These are phyloP conservation scores for Dendrobium catenatum DNA, from an alignment of 106 monocot genomes.

Conservation along the genomic window DNA sequence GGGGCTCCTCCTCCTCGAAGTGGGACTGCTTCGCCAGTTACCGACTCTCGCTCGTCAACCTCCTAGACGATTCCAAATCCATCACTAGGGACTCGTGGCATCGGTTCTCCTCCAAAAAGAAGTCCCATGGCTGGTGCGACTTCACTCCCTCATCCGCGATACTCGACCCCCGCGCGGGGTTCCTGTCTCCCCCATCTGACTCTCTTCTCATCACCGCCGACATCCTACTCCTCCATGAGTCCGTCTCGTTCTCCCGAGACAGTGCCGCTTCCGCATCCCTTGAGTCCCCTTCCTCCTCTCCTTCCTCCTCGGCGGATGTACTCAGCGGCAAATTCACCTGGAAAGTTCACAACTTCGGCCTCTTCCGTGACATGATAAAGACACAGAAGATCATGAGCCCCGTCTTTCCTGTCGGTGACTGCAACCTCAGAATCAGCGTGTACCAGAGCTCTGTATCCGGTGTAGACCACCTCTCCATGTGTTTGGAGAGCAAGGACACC, in stretches of 20 bases:
- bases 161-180: conserved; percentile 45
- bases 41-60: conserved; percentile 59
- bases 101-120: conserved; percentile 88
- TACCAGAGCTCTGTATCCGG: conserved; percentile 72
- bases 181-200: conserved; percentile 27
- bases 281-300: conserved; percentile 6
- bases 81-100: conserved; percentile 86
- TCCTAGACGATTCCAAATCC: conserved; percentile 48
- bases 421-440: conserved; percentile 80
- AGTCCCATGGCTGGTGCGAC: conserved; percentile 94
- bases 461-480: conserved; percentile 72
- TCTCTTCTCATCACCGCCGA: conserved; percentile 60
- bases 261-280: conserved; percentile 8
- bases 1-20: conserved; percentile 35
- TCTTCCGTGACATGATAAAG: conserved; percentile 82
- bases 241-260: conserved; percentile 45
- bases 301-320: conserved; percentile 19
- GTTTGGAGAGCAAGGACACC: conserved; percentile 93
- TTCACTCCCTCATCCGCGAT: conserved; percentile 63
- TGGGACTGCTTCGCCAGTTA: conserved; percentile 92
- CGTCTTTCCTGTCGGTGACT: conserved; percentile 72
- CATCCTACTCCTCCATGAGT: conserved; percentile 66
- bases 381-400: conserved; percentile 96
- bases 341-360: conserved; percentile 70
- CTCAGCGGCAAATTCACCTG: conserved; percentile 82